A percentile compares a stretch with the other conserved stretches of the same genome.
phyloP scores from a whole-genome alignment of 1,284 basidiomycete genomes.

The Papiliotrema nemorosa region DNA sequence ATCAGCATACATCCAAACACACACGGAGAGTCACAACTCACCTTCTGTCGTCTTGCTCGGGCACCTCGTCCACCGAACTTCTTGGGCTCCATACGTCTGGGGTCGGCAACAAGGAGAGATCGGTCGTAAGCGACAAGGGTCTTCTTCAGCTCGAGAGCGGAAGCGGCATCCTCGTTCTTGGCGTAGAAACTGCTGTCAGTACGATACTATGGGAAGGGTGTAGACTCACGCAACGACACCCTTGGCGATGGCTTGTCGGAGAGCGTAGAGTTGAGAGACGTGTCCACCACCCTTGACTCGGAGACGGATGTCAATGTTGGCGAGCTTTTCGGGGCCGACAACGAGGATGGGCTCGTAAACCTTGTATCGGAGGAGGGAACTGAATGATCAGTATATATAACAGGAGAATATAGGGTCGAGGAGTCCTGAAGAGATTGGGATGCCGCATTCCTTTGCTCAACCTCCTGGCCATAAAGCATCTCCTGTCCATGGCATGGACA shows the following conservation, averaged over 20 bases:
- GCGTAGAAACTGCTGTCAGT: slow-evolving; percentile 69
- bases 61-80: slow-evolving; percentile 97
- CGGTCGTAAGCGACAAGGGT: slow-evolving; percentile 93
- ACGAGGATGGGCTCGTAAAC: slow-evolving; percentile 95
- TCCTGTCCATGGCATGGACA: no score
- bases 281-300: slow-evolving; percentile 99
- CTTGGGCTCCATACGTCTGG: slow-evolving; percentile 98
- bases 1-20: slow-evolving; percentile 2
- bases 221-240: slow-evolving; percentile 77
- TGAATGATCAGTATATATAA: slow-evolving; percentile 23
- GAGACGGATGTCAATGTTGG: slow-evolving; percentile 89
- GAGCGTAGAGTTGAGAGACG: slow-evolving; percentile 97
- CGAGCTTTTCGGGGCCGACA: slow-evolving; percentile 78
- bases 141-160: slow-evolving; percentile 95
- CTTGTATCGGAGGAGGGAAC: slow-evolving; percentile 93
- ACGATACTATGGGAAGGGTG: slow-evolving; percentile 23
- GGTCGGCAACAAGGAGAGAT: slow-evolving; percentile 93
- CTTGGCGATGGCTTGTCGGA: slow-evolving; percentile 98
- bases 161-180: slow-evolving; percentile 98
- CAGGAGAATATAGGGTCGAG: no score
- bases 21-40: no score
- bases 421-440: no score
- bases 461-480: no score
- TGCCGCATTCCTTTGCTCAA: no score
- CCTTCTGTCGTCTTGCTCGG: slow-evolving; percentile 90